Conservation (phyloP, 2,329 filamentous ascomycete genomes). For the Ciborinia camelliae region DNA sequence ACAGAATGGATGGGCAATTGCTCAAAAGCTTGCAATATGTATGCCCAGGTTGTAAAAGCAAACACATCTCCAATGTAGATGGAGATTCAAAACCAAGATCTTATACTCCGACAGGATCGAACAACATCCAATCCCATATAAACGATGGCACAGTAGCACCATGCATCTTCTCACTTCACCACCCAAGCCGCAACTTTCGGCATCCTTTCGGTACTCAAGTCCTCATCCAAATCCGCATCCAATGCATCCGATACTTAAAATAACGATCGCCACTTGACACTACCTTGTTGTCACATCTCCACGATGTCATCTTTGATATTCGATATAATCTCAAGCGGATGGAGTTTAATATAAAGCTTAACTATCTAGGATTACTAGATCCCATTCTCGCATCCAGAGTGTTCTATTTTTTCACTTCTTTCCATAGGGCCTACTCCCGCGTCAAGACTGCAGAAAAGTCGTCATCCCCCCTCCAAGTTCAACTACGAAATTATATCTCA, state of each 20-base stretch:
- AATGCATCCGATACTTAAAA: too few relatives aligned
- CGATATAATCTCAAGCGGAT: not conserved
- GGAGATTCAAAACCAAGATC: not conserved
- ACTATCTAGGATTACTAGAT: not conserved
- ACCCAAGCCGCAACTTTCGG: not conserved
- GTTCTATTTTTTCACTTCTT: not conserved
- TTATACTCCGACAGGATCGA: not conserved
- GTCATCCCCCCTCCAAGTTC: not conserved
- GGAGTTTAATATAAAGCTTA: not conserved
- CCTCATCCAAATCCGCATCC: not conserved
- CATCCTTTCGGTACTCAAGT: not conserved
- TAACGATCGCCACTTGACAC: not conserved
- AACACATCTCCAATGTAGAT: too few relatives aligned
- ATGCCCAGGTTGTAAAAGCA: too few relatives aligned
- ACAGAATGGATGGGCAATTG: too few relatives aligned
- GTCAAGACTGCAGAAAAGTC: not conserved
- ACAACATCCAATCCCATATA: too few relatives aligned
- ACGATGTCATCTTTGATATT: not conserved
- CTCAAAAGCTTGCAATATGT: too few relatives aligned
- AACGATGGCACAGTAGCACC: not conserved
- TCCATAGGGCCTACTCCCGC: not conserved
- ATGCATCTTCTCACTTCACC: not conserved
- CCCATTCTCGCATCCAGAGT: not conserved
- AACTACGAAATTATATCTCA: not conserved
- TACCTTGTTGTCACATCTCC: not conserved